Conservation (phyloP, 2,329 filamentous ascomycete species). For the Penicillium sp. region DNA sequence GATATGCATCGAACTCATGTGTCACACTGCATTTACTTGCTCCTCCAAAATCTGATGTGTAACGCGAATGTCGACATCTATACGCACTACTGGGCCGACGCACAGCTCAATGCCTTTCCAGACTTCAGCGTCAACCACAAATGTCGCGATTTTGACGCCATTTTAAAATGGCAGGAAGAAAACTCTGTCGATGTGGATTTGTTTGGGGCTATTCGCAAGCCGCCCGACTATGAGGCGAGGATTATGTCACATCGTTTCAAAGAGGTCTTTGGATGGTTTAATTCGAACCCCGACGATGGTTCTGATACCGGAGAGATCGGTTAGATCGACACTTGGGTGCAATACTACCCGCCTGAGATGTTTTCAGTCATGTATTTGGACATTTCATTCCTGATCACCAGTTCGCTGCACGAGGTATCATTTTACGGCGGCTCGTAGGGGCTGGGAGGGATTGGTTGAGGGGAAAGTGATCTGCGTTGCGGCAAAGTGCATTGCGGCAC, state of each 20-base stretch:
- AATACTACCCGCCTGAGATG: too few species aligned
- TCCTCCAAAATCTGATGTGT: slow-evolving; percentile 4
- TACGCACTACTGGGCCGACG: slow-evolving; percentile 1
- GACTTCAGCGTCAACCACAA: slow-evolving; percentile 5
- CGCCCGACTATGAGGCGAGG: neutral
- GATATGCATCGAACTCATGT: slow-evolving; percentile 2
- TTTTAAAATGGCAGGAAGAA: slow-evolving; percentile 3
- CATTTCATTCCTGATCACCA: too few species aligned
- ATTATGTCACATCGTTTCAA: slow-evolving; percentile 6
- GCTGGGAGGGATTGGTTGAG: neutral
- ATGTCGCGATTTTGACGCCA: slow-evolving; percentile 7
- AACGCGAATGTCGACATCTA: neutral
- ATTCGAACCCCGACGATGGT: neutral
- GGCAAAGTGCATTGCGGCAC: too few species aligned
- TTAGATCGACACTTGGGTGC: neutral
- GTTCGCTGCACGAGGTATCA: too few species aligned
- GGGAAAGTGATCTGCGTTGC: neutral
- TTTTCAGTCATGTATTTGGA: too few species aligned
- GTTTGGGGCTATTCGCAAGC: slow-evolving; percentile 1
- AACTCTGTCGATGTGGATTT: neutral
- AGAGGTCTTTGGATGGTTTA: slow-evolving; percentile 1
- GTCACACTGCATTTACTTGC: slow-evolving; percentile 1
- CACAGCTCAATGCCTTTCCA: neutral
- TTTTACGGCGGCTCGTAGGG: neutral
- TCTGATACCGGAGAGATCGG: neutral